A percentile compares a stretch with the other conserved stretches of the same genome.
Conservation (phyloP, 176 grass and related monocot species). For the Otatea glauca region DNA sequence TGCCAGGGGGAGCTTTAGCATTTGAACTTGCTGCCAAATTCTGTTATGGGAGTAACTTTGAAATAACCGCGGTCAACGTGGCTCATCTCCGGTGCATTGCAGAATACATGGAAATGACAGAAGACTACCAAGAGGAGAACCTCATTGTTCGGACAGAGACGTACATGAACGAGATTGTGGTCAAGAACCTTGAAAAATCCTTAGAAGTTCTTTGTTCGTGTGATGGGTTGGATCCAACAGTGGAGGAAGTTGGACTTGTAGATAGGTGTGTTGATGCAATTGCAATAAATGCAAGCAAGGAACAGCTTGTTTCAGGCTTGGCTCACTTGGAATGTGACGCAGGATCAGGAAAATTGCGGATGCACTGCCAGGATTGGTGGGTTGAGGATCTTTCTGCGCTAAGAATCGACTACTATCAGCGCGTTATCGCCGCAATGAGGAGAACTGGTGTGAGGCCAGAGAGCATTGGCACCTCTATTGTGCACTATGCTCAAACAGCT, state of each 20-base stretch:
- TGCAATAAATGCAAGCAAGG: conserved; percentile 66
- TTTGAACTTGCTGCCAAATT: conserved; percentile 82
- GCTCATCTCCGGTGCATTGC: conserved; percentile 73
- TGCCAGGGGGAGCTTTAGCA: conserved; percentile 71
- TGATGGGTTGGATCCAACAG: conserved; percentile 58
- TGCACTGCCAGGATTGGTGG: conserved; percentile 79
- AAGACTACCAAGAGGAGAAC: conserved; percentile 72
- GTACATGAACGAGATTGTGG: conserved; percentile 61
- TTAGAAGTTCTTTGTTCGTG: conserved; percentile 68
- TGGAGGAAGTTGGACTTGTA: conserved; percentile 65
- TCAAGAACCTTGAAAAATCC: conserved; percentile 65
- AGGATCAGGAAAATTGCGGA: conserved; percentile 46
- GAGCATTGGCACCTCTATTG: conserved; percentile 68
- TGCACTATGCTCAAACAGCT: conserved; percentile 78
- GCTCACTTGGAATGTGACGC: conserved; percentile 58
- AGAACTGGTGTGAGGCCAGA: conserved; percentile 65
- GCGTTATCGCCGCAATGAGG: conserved; percentile 74
- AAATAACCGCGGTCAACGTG: conserved; percentile 66
- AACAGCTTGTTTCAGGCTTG: conserved; percentile 57
- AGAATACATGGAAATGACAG: conserved; percentile 88
- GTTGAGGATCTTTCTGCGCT: conserved; percentile 76
- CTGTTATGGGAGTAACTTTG: conserved; percentile 80
- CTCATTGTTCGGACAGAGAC: conserved; percentile 68
- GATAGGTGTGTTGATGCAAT: conserved; percentile 76
- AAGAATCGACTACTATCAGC: conserved; percentile 77